phyloP scores from a whole-genome alignment of 129 eudicot species.

The Centaurea solstitialis region DNA sequence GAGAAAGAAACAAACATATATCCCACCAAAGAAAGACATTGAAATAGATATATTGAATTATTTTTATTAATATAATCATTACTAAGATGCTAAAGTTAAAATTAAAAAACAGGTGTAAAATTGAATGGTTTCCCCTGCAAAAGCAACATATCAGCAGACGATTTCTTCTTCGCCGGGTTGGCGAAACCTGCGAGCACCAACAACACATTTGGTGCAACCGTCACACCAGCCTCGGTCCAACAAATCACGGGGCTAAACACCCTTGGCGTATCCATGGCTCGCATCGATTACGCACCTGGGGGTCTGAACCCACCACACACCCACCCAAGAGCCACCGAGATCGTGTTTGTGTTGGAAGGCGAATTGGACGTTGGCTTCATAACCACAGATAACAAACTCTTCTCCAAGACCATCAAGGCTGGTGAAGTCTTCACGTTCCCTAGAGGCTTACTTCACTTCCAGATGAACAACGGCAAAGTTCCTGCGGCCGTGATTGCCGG shows the following conservation, averaged over 20 bases:
- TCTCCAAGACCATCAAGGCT: conserved; percentile 49
- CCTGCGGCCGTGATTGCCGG: conserved; percentile 59
- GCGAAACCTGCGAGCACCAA: conserved; percentile 57
- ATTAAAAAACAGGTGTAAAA: conserved; percentile 40
- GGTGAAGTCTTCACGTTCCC: conserved; percentile 77
- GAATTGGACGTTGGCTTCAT: conserved; percentile 68
- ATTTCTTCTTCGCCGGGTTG: conserved; percentile 56
- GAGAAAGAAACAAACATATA: too few species aligned
- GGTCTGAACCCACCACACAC: conserved; percentile 66
- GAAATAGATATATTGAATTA: too few species aligned
- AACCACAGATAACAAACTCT: conserved; percentile 58
- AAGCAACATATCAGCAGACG: conserved; percentile 47
- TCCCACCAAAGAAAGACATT: too few species aligned
- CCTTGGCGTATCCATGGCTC: conserved; percentile 67
- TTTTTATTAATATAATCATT: too few species aligned
- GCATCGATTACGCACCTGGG: conserved; percentile 74
- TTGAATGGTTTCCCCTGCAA: conserved; percentile 68
- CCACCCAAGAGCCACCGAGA: conserved; percentile 87
- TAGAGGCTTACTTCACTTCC: conserved; percentile 68
- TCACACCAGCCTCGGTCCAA: conserved; percentile 57
- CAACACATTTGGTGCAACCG: conserved; percentile 54
- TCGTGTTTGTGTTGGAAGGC: conserved; percentile 64
- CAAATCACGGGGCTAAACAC: conserved; percentile 73
- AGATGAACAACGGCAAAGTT: conserved; percentile 53
- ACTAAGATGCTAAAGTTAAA: too few species aligned